Base-by-base conservation (phyloP, 2,329 filamentous ascomycete species). In the Colletotrichum lentis region DNA sequence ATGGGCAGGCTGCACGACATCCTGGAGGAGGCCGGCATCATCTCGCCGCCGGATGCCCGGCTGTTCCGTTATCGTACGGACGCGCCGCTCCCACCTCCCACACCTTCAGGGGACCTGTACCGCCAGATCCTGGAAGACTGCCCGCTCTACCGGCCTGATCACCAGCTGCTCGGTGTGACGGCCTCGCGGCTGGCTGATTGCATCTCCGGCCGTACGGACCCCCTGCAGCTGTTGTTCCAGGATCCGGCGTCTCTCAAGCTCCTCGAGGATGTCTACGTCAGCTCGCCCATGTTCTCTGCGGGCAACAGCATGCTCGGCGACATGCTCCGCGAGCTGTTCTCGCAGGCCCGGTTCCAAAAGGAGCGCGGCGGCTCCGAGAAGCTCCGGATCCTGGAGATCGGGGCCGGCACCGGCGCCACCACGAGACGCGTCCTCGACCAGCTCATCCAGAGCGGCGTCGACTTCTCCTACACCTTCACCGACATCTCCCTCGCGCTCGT, bases 381-480 rank as follows among this genome's bases (percentile, higher is more conserved):
- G 6, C 65, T 81, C n/a, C 71, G 74, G 2, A 79, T 84, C 44
- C 75, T 84, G 59, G 80, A 83, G 70, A 67, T 83, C 12, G 81
- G 81, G 0, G 80, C 76, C 0, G 81, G 81, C 16, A 81, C 80
- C 0, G 81, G 81, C 3, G 80, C 77, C 0, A 83, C 82, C 0
- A 80, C 82, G 0, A 69, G 65, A 18, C 57, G 71, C 1, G 31
- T 82, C 2, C 58, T 79, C 0, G 64, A 74, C 0, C 47, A 60
- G 1, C 72, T 83, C 5, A 63, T 67, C 0, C 31, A 22, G 0
- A 50, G 68, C 0, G 71, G 69, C 10, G 61, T 79, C 4, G 62
- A 69, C 0, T 69, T 82, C 27, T 62, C 74, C 5, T 83, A 83
- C 67, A 80, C 78, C 0, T 79, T 82, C 64, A 83, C 81, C 0